Evolutionary conservation across 2,329 filamentous ascomycete species (phyloP).

Genomic region (Xylaria multiplex): DNA sequence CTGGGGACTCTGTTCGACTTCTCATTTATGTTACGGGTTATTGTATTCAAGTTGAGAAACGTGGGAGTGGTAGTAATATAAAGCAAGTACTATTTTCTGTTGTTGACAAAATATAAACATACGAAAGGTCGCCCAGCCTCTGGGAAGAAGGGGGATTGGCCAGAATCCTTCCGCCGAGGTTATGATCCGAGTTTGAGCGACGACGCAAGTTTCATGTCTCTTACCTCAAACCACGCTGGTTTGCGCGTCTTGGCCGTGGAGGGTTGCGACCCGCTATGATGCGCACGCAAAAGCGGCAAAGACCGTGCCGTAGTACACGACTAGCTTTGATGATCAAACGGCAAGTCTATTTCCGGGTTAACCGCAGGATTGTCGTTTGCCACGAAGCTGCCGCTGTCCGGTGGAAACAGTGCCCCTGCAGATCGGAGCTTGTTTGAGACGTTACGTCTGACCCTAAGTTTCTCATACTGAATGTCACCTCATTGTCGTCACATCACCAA

Average conservation of each 20-base stretch:
- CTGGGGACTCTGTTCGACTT: background rate
- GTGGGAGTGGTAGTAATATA: background rate
- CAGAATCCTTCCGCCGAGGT: slow-evolving; percentile 35
- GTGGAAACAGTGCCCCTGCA: slow-evolving; percentile 34
- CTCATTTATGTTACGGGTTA: background rate
- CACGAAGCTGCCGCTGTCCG: slow-evolving; percentile 23
- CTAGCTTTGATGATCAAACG: slow-evolving; percentile 41
- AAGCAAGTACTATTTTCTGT: background rate
- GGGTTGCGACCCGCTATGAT: slow-evolving; percentile 27
- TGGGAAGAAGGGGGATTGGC: slow-evolving; percentile 10
- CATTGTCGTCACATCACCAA: background rate
- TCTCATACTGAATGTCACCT: slow-evolving; percentile 10
- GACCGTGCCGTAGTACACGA: slow-evolving; percentile 32
- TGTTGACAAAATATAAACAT: slow-evolving; percentile 16
- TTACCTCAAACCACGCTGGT: slow-evolving; percentile 41
- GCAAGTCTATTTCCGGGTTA: slow-evolving; percentile 35
- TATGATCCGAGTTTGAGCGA: slow-evolving; percentile 40
- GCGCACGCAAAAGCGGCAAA: slow-evolving; percentile 30
- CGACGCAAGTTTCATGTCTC: slow-evolving; percentile 43
- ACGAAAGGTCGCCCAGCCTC: slow-evolving; percentile 11
- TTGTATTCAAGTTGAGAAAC: slow-evolving; percentile 1
- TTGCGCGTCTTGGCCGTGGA: slow-evolving; percentile 32
- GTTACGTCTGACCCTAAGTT: background rate
- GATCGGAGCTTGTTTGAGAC: slow-evolving; percentile 33
- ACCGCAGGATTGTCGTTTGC: slow-evolving; percentile 23